A percentile compares a stretch with the other conserved stretches of the same genome.
phyloP scores from a whole-genome alignment of 805 yeast genomes.

The Metschnikowia kofuensis region DNA sequence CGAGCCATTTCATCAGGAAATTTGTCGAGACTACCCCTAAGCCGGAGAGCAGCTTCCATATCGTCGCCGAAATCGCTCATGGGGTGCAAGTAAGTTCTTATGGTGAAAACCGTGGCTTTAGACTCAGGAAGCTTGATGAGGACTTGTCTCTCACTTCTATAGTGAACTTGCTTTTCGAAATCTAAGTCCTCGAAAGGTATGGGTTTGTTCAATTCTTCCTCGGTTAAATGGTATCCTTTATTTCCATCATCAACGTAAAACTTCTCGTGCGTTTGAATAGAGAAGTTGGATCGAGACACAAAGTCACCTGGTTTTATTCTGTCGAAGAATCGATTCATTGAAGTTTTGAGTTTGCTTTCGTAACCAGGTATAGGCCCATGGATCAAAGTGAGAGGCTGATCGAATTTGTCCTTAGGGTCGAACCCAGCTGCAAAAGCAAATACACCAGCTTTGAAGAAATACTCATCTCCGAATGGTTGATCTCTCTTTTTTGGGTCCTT shows the following conservation, averaged over 20 bases:
- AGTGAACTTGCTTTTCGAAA: constrained; percentile 45
- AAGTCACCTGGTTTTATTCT: constrained; percentile 35
- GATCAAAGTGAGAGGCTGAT: constrained; percentile 35
- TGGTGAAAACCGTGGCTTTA: constrained; percentile 46
- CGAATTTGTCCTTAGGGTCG: constrained; percentile 36
- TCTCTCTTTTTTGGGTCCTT: constrained; percentile 30
- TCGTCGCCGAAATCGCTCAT: constrained; percentile 44
- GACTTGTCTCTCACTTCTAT: constrained; percentile 60
- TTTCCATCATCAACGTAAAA: constrained; percentile 38
- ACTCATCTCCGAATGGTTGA: constrained; percentile 34
- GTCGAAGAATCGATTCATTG: constrained; percentile 42
- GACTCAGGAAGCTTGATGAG: constrained; percentile 52
- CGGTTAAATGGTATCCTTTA: constrained; percentile 36
- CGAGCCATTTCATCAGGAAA: constrained; percentile 56
- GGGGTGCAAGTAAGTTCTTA: constrained; percentile 59
- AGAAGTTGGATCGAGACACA: constrained; percentile 40
- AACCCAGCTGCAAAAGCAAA: constrained; percentile 48
- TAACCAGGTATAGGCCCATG: constrained; percentile 45
- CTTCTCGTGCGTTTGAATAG: constrained; percentile 33
- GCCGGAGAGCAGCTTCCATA: constrained; percentile 45
- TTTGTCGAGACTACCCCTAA: constrained; percentile 62
- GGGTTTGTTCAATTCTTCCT: constrained; percentile 24
- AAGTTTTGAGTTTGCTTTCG: constrained; percentile 34
- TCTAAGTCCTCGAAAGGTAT: constrained; percentile 28
- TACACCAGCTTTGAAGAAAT: constrained; percentile 41